Base-by-base conservation (phyloP, 2,329 filamentous ascomycete species). In the Berkeleyomyces basicola region DNA sequence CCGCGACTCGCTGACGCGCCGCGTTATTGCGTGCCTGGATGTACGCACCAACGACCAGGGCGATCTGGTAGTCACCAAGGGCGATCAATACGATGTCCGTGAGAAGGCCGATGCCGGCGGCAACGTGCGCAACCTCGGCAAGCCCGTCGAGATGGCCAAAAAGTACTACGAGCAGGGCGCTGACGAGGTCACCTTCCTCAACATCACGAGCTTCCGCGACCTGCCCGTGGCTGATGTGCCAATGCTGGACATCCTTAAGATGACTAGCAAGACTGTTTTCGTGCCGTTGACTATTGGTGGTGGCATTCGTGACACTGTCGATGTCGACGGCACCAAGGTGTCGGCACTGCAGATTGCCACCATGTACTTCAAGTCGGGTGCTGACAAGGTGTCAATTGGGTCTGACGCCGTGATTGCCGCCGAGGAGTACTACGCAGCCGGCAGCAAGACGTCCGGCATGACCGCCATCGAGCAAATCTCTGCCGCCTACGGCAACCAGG, bases 151-250 rank as follows among this genome's bases (percentile, higher is more conserved):
- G 67, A 88, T 99, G 82, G 93, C 93, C 7, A 84, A 83, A 74
- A 84, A 83, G 70, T 99, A 99, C 78, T 99, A 97, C 77, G 86
- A 95, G 70, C 90, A 96, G 75, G 93, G 93, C 65, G 91, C 93
- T 10, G 93, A 99, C 74, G 93, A 99, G 75, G 82, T 99, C 63
- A 96, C 92, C 0, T 99, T 99, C 74, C 80, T 99, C 68, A 99
- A 99, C 79, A 99, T 99, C 71, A 99, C 92, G 1, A 93, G 87
- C 23, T 99, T 99, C 81, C 86, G 93, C 66, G 93, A 97, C 76
- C 95, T 90, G 67, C 93, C 93, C 6, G 75, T 97, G 10, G 88
- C 86, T 67, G 93, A 99, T 75, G 78, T 91, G 3, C 93, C 93
- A 6, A 99, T 99, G 93, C 83, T 99, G 60, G 92, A 99, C 75